phyloP scores from a whole-genome alignment of 495 filamentous ascomycete genomes.

The Sordaria brevicollis region DNA sequence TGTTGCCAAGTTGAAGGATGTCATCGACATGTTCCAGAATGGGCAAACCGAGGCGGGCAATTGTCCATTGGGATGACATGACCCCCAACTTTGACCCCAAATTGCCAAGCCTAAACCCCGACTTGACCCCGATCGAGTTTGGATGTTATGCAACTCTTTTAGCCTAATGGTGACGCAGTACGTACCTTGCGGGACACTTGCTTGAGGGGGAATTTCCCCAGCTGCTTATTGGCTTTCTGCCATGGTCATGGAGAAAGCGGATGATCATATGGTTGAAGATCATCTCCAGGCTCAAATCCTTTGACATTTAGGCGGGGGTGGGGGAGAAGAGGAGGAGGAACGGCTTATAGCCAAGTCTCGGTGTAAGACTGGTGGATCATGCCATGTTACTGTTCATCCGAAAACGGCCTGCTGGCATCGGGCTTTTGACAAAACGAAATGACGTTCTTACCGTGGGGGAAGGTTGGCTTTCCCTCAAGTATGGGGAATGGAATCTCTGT shows the following conservation, averaged over 20 bases:
- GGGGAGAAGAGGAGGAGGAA: neutral
- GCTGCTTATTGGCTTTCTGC: neutral
- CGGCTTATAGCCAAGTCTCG: neutral
- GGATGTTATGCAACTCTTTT: neutral
- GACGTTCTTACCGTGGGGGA: neutral
- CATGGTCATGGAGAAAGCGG: neutral
- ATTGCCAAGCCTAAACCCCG: neutral
- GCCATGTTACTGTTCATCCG: neutral
- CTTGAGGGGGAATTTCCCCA: neutral
- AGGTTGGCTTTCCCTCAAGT: neutral
- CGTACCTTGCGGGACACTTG: neutral
- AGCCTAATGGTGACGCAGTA: neutral
- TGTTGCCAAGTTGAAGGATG: neutral
- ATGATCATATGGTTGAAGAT: neutral
- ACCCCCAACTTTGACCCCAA: neutral
- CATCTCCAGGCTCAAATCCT: neutral
- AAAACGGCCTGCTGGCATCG: neutral
- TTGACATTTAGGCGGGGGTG: neutral
- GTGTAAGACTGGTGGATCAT: neutral
- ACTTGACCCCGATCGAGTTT: neutral
- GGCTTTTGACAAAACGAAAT: neutral
- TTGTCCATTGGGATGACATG: neutral
- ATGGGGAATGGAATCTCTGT: neutral
- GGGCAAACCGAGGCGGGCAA: neutral
- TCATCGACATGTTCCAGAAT: neutral